Conservation (phyloP, 2,329 filamentous ascomycete genomes). For the Epichloe uncinata region DNA sequence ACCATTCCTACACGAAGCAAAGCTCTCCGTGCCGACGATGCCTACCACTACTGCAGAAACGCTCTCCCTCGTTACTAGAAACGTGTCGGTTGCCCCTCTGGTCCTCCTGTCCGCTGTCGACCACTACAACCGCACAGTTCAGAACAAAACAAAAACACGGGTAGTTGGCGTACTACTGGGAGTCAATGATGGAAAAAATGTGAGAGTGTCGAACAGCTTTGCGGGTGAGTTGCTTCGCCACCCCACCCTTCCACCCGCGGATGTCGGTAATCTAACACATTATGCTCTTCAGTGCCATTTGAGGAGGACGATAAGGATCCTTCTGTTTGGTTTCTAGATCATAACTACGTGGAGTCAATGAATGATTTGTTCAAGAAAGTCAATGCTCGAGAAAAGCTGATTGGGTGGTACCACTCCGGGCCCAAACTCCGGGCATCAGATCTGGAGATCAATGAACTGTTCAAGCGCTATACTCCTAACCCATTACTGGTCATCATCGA, state of each 20-base stretch:
- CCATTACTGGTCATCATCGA: constrained; percentile 95
- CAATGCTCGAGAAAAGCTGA: constrained; percentile 95
- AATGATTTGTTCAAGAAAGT: constrained; percentile 99
- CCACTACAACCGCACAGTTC: constrained; percentile 87
- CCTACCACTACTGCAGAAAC: constrained; percentile 95
- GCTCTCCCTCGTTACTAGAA: constrained; percentile 83
- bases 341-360: constrained; percentile 99
- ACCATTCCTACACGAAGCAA: neutral
- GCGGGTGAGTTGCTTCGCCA: constrained; percentile 48
- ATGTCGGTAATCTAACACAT: constrained; percentile 6
- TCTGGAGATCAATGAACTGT: constrained; percentile 97
- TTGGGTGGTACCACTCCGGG: constrained; percentile 98
- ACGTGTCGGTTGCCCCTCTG: constrained; percentile 92
- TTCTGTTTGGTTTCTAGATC: constrained; percentile 96
- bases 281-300: constrained; percentile 60
- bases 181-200: constrained; percentile 91
- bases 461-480: constrained; percentile 97
- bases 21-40: constrained; percentile 42
- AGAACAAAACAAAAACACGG: constrained; percentile 72
- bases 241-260: neutral
- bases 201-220: constrained; percentile 97
- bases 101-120: constrained; percentile 96
- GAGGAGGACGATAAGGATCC: constrained; percentile 98
- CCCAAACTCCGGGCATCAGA: constrained; percentile 94
- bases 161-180: constrained; percentile 91